These are phyloP conservation scores for Sphenostylis stenocarpa DNA, from an alignment of 306 rosid species.

Conservation along the genomic window DNA sequence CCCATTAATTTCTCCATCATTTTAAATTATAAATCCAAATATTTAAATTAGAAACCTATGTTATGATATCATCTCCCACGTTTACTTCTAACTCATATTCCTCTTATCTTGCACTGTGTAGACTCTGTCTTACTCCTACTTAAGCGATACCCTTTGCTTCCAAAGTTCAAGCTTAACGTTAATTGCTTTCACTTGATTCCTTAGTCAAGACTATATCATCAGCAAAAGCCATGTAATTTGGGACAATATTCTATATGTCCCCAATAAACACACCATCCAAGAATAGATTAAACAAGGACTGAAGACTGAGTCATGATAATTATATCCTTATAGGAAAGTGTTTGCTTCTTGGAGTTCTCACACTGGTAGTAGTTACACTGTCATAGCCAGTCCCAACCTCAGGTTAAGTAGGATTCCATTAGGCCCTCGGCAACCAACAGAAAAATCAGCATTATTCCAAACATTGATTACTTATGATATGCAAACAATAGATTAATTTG, in stretches of 20 bases:
- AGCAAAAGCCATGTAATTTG: neutral
- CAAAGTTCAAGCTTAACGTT: neutral
- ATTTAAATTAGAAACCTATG: neutral
- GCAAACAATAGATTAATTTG: neutral
- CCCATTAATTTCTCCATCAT: neutral
- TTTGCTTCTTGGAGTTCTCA: neutral
- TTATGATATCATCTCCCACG: neutral
- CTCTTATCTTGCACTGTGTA: neutral
- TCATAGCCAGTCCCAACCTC: neutral
- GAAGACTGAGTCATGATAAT: no score
- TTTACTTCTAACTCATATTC: neutral
- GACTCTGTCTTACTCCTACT: neutral
- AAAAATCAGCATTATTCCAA: neutral
- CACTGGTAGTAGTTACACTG: neutral
- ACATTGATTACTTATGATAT: neutral
- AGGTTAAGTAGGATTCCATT: neutral
- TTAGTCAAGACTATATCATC: neutral
- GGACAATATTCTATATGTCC: neutral
- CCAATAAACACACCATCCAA: neutral
- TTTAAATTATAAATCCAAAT: neutral
- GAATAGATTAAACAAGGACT: neutral
- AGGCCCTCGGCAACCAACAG: neutral
- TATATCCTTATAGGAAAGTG: neutral
- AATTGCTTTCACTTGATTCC: neutral
- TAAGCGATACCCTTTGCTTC: neutral